A percentile compares a stretch with the other conserved stretches of the same genome.
These are phyloP conservation scores for Aspergillus aculeatus DNA, from an alignment of 2,329 filamentous ascomycete genomes.

Conservation along the genomic window DNA sequence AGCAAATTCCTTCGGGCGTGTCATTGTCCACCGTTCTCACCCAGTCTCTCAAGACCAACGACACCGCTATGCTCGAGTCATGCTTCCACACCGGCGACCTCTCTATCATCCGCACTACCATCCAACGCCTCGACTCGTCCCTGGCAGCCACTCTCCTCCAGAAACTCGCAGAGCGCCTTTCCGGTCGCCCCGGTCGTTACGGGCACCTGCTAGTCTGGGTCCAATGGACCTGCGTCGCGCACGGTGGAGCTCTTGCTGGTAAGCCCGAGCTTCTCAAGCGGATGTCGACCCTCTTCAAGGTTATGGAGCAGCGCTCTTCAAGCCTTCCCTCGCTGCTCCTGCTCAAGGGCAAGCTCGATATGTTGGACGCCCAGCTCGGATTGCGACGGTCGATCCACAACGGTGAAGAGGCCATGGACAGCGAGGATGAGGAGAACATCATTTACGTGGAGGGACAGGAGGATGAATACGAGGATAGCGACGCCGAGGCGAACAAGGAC, in stretches of 20 bases:
- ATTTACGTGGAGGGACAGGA: conserved; percentile 86
- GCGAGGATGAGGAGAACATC: conserved; percentile 67
- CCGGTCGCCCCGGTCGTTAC: conserved; percentile 82
- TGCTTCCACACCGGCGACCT: conserved; percentile 80
- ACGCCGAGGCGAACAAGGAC: conserved; percentile 28
- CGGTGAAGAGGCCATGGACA: conserved; percentile 38
- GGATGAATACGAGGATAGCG: conserved; percentile 45
- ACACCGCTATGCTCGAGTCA: conserved; percentile 83
- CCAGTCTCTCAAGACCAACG: conserved; percentile 89
- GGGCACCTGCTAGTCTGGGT: conserved; percentile 93
- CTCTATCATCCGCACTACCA: conserved; percentile 77
- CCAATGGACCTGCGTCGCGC: conserved; percentile 88
- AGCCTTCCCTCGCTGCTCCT: conserved; percentile 79
- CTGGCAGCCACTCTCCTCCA: conserved; percentile 76
- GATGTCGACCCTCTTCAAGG: conserved; percentile 76
- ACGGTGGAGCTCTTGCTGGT: conserved; percentile 85
- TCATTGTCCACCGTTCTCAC: conserved; percentile 90
- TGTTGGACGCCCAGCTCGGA: conserved; percentile 86
- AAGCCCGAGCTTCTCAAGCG: conserved; percentile 80
- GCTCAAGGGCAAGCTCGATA: conserved; percentile 91
- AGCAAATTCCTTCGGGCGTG: conserved; percentile 66
- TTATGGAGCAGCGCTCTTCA: conserved; percentile 80
- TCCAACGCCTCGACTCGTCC: conserved; percentile 83
- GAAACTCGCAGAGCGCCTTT: conserved; percentile 81
- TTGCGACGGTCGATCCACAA: conserved; percentile 69